Conservation (phyloP, 2,329 filamentous ascomycete species). For the Venturia aucupariae region DNA sequence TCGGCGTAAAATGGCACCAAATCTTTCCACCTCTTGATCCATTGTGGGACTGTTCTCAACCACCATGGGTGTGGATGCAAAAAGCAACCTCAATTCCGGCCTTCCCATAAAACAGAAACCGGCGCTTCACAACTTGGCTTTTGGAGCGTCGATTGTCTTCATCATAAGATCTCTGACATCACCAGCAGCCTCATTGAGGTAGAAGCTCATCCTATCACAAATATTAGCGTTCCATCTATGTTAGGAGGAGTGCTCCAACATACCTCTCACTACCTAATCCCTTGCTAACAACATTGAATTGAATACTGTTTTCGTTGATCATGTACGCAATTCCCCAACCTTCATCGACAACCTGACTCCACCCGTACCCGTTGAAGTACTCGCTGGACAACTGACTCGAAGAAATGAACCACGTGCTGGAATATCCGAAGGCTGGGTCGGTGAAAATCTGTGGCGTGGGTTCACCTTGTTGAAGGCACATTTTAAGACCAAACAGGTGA, state of each 20-base stretch:
- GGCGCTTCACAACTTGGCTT: constrained; percentile 68
- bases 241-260: constrained; percentile 17
- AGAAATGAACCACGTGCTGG: constrained; percentile 78
- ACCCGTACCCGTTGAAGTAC: constrained; percentile 98
- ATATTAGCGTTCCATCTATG: constrained; percentile 19
- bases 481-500: constrained; percentile 96
- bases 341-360: constrained; percentile 93
- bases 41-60: not conserved
- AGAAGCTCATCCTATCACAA: constrained; percentile 70
- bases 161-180: constrained; percentile 82
- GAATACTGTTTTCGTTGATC: constrained; percentile 98
- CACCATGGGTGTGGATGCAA: not conserved
- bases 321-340: constrained; percentile 98
- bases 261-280: constrained; percentile 57
- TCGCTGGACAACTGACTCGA: constrained; percentile 87
- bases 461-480: constrained; percentile 71
- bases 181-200: constrained; percentile 82
- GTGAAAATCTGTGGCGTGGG: constrained; percentile 73
- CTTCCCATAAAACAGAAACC: not conserved
- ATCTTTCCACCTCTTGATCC: not conserved
- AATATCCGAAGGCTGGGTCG: constrained; percentile 80
- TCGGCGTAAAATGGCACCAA: not conserved
- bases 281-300: constrained; percentile 98
- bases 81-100: not conserved
- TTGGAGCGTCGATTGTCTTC: constrained; percentile 67